Percentiles rank a stretch among this genome's conserved stretches.
Conservation (phyloP, 495 filamentous ascomycete species). For the Polyplosphaeria fusca region DNA sequence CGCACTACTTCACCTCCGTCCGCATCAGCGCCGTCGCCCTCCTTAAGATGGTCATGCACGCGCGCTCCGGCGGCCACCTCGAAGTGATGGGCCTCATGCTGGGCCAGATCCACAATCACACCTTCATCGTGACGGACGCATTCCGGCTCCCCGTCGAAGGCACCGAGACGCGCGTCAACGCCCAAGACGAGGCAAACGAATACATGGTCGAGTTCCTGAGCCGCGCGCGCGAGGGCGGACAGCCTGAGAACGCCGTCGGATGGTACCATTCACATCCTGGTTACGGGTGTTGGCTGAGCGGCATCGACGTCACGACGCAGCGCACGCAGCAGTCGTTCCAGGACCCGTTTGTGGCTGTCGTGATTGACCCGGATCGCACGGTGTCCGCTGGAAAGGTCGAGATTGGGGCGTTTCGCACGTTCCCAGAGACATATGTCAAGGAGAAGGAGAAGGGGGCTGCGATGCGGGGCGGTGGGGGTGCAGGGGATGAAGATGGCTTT, state of each 20-base stretch:
- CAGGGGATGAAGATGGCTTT: conserved; percentile 51
- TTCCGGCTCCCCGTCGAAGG: conserved; percentile 95
- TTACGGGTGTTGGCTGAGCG: conserved; percentile 96
- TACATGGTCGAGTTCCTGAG: conserved; percentile 87
- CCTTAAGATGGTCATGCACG: conserved; percentile 99
- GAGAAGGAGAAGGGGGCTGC: conserved; percentile 38
- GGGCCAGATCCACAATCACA: conserved; percentile 78
- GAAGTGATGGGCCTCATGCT: conserved; percentile 99
- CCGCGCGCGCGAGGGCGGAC: conserved; percentile 65
- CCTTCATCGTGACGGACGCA: conserved; percentile 90
- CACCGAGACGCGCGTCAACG: conserved; percentile 96
- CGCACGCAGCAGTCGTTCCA: conserved; percentile 72
- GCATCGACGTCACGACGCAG: conserved; percentile 92
- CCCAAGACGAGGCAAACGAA: conserved; percentile 90
- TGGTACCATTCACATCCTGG: conserved; percentile 99
- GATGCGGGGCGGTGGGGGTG: conserved; percentile 33
- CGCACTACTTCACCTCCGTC: conserved; percentile 86
- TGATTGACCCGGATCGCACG: conserved; percentile 95
- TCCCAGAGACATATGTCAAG: conserved; percentile 63
- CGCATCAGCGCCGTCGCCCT: conserved; percentile 92
- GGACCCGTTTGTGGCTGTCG: conserved; percentile 92
- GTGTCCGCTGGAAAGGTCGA: conserved; percentile 94
- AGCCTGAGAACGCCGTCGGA: conserved; percentile 87
- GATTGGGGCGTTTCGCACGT: conserved; percentile 95
- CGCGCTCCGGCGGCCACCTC: conserved; percentile 81